Percentiles rank a stretch among this genome's conserved stretches.
Evolutionary conservation across 2,329 filamentous ascomycete species (phyloP).

Genomic region (Phialocephala subalpina): DNA sequence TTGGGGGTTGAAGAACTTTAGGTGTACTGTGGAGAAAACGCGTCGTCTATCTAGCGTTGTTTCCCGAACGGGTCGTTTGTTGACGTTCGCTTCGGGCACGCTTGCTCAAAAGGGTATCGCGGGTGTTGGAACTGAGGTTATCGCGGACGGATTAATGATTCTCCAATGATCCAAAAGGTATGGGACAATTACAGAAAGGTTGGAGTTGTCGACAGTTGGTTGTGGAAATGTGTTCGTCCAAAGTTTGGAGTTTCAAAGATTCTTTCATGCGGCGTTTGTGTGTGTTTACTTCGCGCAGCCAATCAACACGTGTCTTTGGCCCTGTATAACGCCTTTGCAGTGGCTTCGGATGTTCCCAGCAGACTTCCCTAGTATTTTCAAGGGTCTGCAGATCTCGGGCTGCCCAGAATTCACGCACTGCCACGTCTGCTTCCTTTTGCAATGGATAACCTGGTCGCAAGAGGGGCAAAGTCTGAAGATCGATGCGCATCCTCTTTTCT

Average conservation of each 20-base stretch:
- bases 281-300: slow-evolving; percentile 1
- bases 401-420: slow-evolving; percentile 1
- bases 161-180: background rate
- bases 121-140: background rate
- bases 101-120: background rate
- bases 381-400: slow-evolving; percentile 2
- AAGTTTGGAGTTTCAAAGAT: background rate
- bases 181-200: background rate
- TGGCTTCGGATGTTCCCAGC: background rate
- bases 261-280: background rate
- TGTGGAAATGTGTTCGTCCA: background rate
- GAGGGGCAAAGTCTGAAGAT: background rate
- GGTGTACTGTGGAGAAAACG: background rate
- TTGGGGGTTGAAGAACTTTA: slow-evolving; percentile 7
- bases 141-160: background rate
- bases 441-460: background rate
- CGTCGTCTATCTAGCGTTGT: background rate
- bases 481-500: background rate
- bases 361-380: background rate
- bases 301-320: slow-evolving; percentile 2
- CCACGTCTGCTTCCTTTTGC: slow-evolving; percentile 7
- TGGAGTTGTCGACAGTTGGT: background rate
- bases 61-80: background rate
- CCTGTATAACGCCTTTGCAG: background rate
- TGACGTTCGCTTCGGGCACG: background rate